Base-by-base conservation (phyloP, 164 flowering plant species). In the Paratinospora sagittata region DNA sequence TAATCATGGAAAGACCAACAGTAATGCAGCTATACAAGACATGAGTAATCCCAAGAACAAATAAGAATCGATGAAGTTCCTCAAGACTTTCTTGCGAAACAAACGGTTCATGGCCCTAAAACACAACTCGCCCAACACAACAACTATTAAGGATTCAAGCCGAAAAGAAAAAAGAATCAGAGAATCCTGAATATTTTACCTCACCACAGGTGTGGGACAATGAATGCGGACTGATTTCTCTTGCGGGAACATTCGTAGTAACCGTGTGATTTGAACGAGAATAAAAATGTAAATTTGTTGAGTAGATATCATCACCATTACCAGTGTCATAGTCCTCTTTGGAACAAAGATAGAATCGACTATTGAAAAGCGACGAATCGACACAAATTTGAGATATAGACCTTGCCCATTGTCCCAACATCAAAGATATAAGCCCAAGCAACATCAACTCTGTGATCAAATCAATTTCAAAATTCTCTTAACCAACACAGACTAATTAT, bases 31-130 rank as follows among this genome's bases (percentile, higher is more conserved):
- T 92, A 69, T 94, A 94, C 3, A 90, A 76, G 37, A 94, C 96
- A 84, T 94, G 97, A 72, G 97, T 92, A 69, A 89, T 84, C 49
- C 97, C 97, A 64, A 95, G 97, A 67, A 92, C 89, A 76, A 95
- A 95, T 78, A 95, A 76, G 75, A 92, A 89, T 1, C 91, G 88
- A 71, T 90, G 92, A 72, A 95, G 98, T 81, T 95, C 97, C 81
- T 89, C 91, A 41, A 92, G 96, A 58, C 97, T 91, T 79, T 90
- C 93, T 37, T 83, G 79, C 4, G 98, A 95, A 62, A 89, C 96
- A 78, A 95, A 95, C 2, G 96, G 97, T 78, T 92, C 96, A 26
- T 82, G 90, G 30, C 97, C 98, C 98, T 92, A 83, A 77, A 77
- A 70, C 45, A 19, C 6, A 34, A 66, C 19, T 47, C 1, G 19